Base-by-base conservation (phyloP, 1,284 basidiomycete species). In the Tremellales sp. region DNA sequence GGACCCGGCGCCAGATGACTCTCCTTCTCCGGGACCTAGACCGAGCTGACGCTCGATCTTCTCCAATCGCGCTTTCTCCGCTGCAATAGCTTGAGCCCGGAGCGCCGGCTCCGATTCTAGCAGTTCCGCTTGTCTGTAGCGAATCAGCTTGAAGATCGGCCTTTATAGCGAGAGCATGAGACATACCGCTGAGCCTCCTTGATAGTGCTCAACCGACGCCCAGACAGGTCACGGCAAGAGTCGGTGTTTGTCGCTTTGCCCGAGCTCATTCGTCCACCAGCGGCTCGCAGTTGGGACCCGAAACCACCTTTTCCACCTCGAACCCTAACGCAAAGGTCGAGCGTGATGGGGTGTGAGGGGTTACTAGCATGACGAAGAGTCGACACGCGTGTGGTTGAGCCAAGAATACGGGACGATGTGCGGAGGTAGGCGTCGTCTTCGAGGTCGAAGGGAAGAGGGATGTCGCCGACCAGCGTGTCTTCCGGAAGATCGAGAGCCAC, bases 301-400 rank as follows among this genome's bases (percentile, higher is more conserved):
- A 99, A 98, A 45, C 94, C 94, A 66, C 96, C 94, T 75, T 98
- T 98, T 42, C 96, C 96, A 53, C 94, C 94, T 10, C 79, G 79
- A 10, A 94, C 69, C 26, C 85, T 56, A 12, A 75, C 62, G 11
- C 69, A 61, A n/a, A 78, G 54, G 22, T 69, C 53, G 27, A 77
- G 37, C 21, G 58, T 57, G 45, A 70, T 55, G 3, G 64, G 63
- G 43, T 61, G 59, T 35, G 46, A 25, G 10, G 60, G 39, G 26
- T 45, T 42, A 22, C 17, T 8, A 3, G 35, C 51, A 49, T 61
- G 48, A 1, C 41, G 46, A 3, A 66, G 58, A 3, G 52, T 25
- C 22, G 36, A 23, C 48, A 67, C 44, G 2, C 45, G 46, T 6
- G 61, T 62, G 24, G 48, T 25, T 3, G 48, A 29, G 13, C 66